These are phyloP conservation scores for Prunus mira DNA, from an alignment of 306 rosid species.

Conservation along the genomic window DNA sequence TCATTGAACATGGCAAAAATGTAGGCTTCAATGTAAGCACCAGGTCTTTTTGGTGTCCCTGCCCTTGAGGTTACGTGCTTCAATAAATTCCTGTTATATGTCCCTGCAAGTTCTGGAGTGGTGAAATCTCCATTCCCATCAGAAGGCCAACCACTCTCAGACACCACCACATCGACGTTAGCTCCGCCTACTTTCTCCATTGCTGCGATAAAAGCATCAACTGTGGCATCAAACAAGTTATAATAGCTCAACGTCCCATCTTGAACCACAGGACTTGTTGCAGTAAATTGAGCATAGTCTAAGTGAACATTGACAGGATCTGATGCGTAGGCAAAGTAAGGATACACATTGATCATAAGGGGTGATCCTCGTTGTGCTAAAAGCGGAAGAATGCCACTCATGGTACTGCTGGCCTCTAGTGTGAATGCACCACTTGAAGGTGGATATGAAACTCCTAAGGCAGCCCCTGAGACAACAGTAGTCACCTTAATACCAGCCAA, in stretches of 20 bases:
- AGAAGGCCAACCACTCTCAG: slow-evolving; percentile 46
- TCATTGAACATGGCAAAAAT: slow-evolving; percentile 40
- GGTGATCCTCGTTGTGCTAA: slow-evolving; percentile 19
- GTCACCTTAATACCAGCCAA: slow-evolving; percentile 20
- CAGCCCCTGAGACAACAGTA: slow-evolving; percentile 20
- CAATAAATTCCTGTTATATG: slow-evolving; percentile 26
- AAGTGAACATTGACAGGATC: slow-evolving; percentile 20
- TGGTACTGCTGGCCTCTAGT: background rate
- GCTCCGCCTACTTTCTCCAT: slow-evolving; percentile 15
- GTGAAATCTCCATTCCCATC: slow-evolving; percentile 25
- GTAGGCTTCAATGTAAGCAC: slow-evolving; percentile 22
- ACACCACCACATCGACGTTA: slow-evolving; percentile 20
- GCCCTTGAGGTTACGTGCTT: background rate
- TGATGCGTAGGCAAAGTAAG: slow-evolving; percentile 36
- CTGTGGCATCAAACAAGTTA: slow-evolving; percentile 37
- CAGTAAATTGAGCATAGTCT: slow-evolving; percentile 15
- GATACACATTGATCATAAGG: slow-evolving; percentile 38
- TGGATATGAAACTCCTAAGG: slow-evolving; percentile 12
- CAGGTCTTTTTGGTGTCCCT: slow-evolving; percentile 41
- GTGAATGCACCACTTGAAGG: slow-evolving; percentile 29
- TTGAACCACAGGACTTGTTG: background rate
- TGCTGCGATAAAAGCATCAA: slow-evolving; percentile 33
- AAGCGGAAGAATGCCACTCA: slow-evolving; percentile 19
- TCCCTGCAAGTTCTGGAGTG: slow-evolving; percentile 10
- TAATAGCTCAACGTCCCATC: slow-evolving; percentile 6